These are phyloP conservation scores for Penicillium sp. DNA, from an alignment of 2,329 filamentous ascomycete species.

Conservation along the genomic window DNA sequence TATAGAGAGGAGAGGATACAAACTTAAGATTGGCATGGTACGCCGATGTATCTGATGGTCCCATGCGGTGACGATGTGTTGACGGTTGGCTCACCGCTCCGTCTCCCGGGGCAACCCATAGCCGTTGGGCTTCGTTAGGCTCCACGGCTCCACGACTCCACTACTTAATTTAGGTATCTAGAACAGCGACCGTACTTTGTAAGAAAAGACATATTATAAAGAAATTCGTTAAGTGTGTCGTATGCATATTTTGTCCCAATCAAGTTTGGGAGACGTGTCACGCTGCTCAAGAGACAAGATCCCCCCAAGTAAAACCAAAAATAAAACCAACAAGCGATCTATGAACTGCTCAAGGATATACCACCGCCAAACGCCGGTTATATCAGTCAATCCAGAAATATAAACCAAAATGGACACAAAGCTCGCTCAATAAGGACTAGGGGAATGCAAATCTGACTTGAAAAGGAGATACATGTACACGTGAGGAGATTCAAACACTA, in stretches of 20 bases:
- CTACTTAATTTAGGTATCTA: neutral
- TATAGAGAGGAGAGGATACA: neutral
- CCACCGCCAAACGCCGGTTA: constrained; percentile 2
- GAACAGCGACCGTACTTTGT: neutral
- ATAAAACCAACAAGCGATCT: neutral
- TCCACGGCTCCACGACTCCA: neutral
- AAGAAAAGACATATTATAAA: neutral
- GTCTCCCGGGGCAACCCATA: constrained; percentile 14
- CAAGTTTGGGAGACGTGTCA: neutral
- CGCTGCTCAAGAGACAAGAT: neutral
- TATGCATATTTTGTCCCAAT: neutral
- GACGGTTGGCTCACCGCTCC: constrained; percentile 18
- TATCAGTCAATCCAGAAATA: neutral
- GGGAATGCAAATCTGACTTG: constrained; percentile 8
- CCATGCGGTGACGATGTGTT: constrained; percentile 5
- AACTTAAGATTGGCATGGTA: neutral
- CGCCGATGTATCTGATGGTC: neutral
- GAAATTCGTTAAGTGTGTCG: neutral
- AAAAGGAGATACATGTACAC: constrained; percentile 18
- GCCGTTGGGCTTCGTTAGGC: constrained; percentile 7
- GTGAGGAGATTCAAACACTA: constrained; percentile 14
- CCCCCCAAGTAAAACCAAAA: neutral
- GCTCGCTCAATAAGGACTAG: neutral
- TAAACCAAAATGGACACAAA: neutral
- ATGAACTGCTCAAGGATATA: constrained; percentile 1